Evolutionary conservation across 495 filamentous ascomycete species (phyloP), one percentile per base, ranked within the genome.

Genomic region (Penicillium cosmopolitanum): DNA sequence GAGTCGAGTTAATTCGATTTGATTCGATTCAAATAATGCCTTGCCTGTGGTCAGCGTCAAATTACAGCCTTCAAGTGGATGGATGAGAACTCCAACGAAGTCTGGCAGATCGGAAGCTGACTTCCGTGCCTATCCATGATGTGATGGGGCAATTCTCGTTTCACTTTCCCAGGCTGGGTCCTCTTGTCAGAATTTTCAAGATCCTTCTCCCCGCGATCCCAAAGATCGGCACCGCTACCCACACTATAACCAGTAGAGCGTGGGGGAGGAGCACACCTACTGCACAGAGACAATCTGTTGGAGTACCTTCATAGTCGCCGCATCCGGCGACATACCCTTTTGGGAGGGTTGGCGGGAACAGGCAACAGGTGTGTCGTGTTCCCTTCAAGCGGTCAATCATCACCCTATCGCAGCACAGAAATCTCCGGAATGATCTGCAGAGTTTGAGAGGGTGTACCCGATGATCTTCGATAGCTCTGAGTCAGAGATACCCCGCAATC

Each of bases 231-330:
- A 51, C 50, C 50, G 28, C 50, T 33, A 51, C 16, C 28, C 50
- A 36, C 28, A 50, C 50, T 55, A 64, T 57, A 54, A 42, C 5
- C 55, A 56, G 60, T 63, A 57, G 47, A 53, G 53, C 53, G 61
- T 60, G 61, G 61, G 57, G 56, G 28, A 11, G 56, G 57, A 52
- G 19, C 18, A 43, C n/a, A 43, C 40, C n/a, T 43, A 47, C 25
- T 10, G 42, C 8, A 21, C 18, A 16, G 13, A 12, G 34, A 40
- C 19, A 15, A 44, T 44, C 40, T 43, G 1, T 43, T 43, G 15
- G n/a, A 18, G 40, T 16, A 38, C 11, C 11, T 38, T 38, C 25
- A 28, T 28, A 38, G 40, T 43, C 40, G 40, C 40, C 40, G 40
- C 12, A 16, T 43, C 11, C 40, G 40, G 12, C 40, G 40, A 43